Base-by-base conservation (phyloP, 106 monocot species). In the Acorus gramineus region DNA sequence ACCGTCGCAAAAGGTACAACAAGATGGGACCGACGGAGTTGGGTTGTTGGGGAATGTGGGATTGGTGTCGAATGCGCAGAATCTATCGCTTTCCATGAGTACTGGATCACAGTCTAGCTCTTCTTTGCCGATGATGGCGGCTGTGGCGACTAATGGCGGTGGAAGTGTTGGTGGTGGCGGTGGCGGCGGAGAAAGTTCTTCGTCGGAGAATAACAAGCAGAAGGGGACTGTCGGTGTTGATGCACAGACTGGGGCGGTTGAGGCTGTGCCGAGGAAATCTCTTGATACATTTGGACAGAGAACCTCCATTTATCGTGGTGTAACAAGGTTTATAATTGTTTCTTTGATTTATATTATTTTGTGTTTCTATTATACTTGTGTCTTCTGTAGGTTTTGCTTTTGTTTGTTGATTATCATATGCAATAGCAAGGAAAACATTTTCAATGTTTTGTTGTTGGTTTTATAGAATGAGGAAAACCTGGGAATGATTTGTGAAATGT, bases 261-360 rank as follows among this genome's bases (percentile, higher is more conserved):
- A 84, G 60, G 78, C 76, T 2, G 77, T 69, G 48, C 80, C 83
- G 0, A 83, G 81, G 67, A 93, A 93, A 67, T 79, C 93, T 2
- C 73, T 84, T 3, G 90, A 95, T 67, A 95, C 90, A 0, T 95
- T 90, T 11, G 95, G 95, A 62, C 95, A 95, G 58, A 73, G 95
- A 12, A 95, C 95, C 53, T 95, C 95, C 47, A 95, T 95, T 49
- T 95, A 95, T 65, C 81, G 95, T 0, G 95, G 95, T 4, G 95
- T 95, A 49, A 95, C 95, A 47, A 90, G 86, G 95, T 94, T 65
- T 47, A 56, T 14, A 3, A 42, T 2, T 4, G 13, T 11, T 5
- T 13, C 43, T 67, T 67, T 59, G 7, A 51, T 42, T 57, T 47
- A 44, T 11, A 11, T 4, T 8, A 42, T 45, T 46, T 4, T 55